A percentile compares a stretch with the other conserved stretches of the same genome.
Conservation (phyloP, 2,329 filamentous ascomycete genomes). For the Aspergillus jensenii region DNA sequence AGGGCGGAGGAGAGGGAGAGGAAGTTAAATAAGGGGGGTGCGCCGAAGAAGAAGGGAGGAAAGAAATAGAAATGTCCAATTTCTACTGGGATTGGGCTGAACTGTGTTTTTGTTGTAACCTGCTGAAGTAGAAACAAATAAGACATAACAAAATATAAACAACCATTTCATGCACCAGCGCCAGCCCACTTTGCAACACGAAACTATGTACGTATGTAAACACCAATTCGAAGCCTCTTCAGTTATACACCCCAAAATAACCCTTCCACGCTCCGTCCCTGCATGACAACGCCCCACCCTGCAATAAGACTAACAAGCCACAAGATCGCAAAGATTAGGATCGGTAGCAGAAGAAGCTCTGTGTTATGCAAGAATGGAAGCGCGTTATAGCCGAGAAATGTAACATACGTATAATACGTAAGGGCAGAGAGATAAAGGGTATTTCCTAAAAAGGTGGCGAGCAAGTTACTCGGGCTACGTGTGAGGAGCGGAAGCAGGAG, state of each 20-base stretch:
- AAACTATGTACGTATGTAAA: background rate
- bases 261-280: slow-evolving; percentile 43
- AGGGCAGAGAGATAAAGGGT: slow-evolving; percentile 65
- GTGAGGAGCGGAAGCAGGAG: slow-evolving; percentile 61
- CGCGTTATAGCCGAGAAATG: slow-evolving; percentile 68
- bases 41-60: slow-evolving; percentile 33
- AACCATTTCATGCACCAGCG: slow-evolving; percentile 24
- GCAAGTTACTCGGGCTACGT: slow-evolving; percentile 41
- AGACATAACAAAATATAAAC: background rate
- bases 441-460: slow-evolving; percentile 61
- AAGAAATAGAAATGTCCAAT: slow-evolving; percentile 16
- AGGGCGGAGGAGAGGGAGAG: slow-evolving; percentile 39
- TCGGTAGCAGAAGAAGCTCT: slow-evolving; percentile 62
- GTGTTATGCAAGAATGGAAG: slow-evolving; percentile 68
- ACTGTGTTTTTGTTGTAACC: background rate
- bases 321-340: slow-evolving; percentile 58
- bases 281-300: slow-evolving; percentile 47
- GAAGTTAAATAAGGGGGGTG: slow-evolving; percentile 35
- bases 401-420: slow-evolving; percentile 67
- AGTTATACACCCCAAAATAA: slow-evolving; percentile 45
- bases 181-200: slow-evolving; percentile 14
- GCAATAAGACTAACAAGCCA: slow-evolving; percentile 56
- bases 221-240: background rate
- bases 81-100: background rate
- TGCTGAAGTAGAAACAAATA: background rate